Evolutionary conservation across 163 green algal genomes (phyloP).

Genomic region (Scenedesmus sp.): DNA sequence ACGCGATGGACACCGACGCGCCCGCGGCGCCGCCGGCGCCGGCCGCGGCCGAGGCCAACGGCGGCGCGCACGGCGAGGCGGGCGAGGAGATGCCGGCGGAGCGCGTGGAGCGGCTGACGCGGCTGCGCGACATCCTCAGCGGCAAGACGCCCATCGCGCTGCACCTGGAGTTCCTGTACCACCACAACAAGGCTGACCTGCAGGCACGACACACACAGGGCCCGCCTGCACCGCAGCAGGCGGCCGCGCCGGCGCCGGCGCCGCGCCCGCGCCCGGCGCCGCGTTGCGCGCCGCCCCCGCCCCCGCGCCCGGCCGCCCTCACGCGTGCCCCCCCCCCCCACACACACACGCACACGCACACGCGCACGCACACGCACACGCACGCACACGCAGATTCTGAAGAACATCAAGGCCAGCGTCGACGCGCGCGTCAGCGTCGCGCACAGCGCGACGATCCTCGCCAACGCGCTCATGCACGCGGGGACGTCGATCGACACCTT

Average conservation of each 20-base stretch:
- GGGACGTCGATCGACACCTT: slow-evolving; percentile 98
- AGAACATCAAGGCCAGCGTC: slow-evolving; percentile 90
- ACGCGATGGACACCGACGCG: slow-evolving; percentile 62
- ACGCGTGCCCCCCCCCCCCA: neutral
- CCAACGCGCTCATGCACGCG: slow-evolving; percentile 96
- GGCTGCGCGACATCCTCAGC: slow-evolving; percentile 82
- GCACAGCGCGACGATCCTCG: slow-evolving; percentile 93
- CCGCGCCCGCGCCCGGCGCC: too few species aligned
- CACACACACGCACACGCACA: neutral
- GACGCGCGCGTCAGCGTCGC: slow-evolving; percentile 88
- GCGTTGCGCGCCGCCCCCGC: too few species aligned
- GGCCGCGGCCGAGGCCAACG: slow-evolving; percentile 33
- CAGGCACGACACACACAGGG: neutral
- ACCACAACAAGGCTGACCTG: slow-evolving; percentile 92
- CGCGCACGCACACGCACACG: neutral
- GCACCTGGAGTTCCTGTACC: slow-evolving; percentile 96
- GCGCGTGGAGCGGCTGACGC: slow-evolving; percentile 43
- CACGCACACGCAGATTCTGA: slow-evolving; percentile 78
- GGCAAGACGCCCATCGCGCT: slow-evolving; percentile 89
- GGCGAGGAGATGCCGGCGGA: slow-evolving; percentile 20
- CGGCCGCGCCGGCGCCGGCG: too few species aligned
- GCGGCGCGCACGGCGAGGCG: slow-evolving; percentile 5
- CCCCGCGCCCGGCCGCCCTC: too few species aligned
- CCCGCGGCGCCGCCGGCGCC: slow-evolving; percentile 34
- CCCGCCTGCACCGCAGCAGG: too few species aligned